Evolutionary conservation across 306 rosid species (phyloP).

Genomic region (Calophaca sinica): DNA sequence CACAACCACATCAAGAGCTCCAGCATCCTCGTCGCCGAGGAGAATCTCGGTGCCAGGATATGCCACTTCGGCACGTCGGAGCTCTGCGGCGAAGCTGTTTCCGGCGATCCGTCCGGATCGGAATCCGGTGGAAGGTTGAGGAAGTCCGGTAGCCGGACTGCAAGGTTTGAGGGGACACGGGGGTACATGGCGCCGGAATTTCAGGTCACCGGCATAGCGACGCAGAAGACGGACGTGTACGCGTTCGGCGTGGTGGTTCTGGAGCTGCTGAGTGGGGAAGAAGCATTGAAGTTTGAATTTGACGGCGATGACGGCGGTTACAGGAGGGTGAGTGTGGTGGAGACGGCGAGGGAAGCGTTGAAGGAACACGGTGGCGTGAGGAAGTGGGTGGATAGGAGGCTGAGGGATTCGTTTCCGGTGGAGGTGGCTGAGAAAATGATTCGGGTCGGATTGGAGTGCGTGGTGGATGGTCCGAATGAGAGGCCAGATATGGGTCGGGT

Average conservation of each 20-base stretch:
- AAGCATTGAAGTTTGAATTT: slow-evolving; percentile 61
- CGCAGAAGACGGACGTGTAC: slow-evolving; percentile 81
- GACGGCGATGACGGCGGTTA: slow-evolving; percentile 59
- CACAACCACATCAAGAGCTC: slow-evolving; percentile 89
- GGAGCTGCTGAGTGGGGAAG: slow-evolving; percentile 86
- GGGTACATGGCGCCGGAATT: slow-evolving; percentile 97
- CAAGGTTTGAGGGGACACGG: slow-evolving; percentile 79
- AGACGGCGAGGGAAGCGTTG: slow-evolving; percentile 68
- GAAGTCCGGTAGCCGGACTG: slow-evolving; percentile 52
- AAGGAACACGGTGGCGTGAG: slow-evolving; percentile 59
- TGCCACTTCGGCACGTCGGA: slow-evolving; percentile 93
- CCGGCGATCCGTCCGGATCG: not conserved
- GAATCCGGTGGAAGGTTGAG: not conserved
- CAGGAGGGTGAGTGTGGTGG: slow-evolving; percentile 71
- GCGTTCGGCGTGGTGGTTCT: slow-evolving; percentile 90
- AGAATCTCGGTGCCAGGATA: slow-evolving; percentile 58
- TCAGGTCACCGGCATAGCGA: slow-evolving; percentile 61
- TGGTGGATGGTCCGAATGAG: slow-evolving; percentile 62
- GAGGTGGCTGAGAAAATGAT: slow-evolving; percentile 79
- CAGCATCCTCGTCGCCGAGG: slow-evolving; percentile 65
- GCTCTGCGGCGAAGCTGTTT: slow-evolving; percentile 65
- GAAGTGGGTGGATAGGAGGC: slow-evolving; percentile 78
- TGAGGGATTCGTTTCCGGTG: slow-evolving; percentile 87
- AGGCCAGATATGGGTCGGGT: slow-evolving; percentile 87
- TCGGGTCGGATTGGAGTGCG: slow-evolving; percentile 71